Base-by-base conservation (phyloP, 352 stramenopile species). In the Globisporangium cylindrosporum region DNA sequence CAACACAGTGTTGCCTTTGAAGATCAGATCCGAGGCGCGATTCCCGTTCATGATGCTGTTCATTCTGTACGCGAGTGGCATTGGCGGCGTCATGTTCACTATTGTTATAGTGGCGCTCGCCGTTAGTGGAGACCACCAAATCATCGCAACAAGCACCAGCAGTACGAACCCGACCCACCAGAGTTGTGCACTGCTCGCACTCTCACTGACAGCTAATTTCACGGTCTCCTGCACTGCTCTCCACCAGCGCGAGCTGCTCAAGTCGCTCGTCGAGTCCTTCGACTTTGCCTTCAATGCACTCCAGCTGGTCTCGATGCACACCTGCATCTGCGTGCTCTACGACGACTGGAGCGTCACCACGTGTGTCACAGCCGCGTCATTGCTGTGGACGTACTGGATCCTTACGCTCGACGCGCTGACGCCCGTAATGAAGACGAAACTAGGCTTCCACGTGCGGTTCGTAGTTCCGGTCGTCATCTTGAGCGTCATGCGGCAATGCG, bases 211-310 rank as follows among this genome's bases (percentile, higher is more conserved):
- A 1, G 29, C 67, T 0, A 12, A 20, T 20, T 76, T 76, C 32
- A 56, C 69, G 5, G 18, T 49, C 1, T 27, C 54, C 1, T 78
- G 76, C 14, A 22, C 20, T 2, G 56, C 55, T 8, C 43, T 79
- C 1, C 73, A 70, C 25, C 67, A 81, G 7, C 68, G 66, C 0
- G 10, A 85, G n/a, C n/a, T 85, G 49, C 68, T 85, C 8, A 59
- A 60, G 43, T 57, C 68, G 3, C 53, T 81, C 20, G 38, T 74
- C 41, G 73, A 64, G 14, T 85, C 73, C 2, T 85, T 82, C 34
- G 73, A 85, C 43, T 78, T 77, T 49, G 29, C 73, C 4, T 81
- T 79, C 51, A 76, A 82, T 61, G 41, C 61, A 0, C 56, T 76
- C 5, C 70, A 82, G 34, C 56, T 70, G 7, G 74, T 67, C 3